A percentile compares a stretch with the other conserved stretches of the same genome.
Conservation (phyloP, 306 rosid species). For the Benincasa hispida region DNA sequence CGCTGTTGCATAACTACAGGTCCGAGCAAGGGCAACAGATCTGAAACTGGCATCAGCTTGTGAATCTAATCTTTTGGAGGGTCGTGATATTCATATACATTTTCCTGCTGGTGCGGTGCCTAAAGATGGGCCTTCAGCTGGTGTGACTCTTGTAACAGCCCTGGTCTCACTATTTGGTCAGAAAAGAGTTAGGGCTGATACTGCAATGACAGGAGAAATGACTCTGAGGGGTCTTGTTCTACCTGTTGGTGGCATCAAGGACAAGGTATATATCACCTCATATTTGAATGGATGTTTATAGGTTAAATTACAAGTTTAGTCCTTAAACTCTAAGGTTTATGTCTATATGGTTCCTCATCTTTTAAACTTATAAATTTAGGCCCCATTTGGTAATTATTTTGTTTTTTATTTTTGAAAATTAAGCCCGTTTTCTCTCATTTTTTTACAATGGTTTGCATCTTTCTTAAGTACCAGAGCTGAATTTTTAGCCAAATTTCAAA, state of each 20-base stretch:
- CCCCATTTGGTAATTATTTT: too few species aligned
- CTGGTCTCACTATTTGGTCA: constrained; percentile 78
- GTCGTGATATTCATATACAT: constrained; percentile 88
- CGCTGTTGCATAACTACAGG: constrained; percentile 17
- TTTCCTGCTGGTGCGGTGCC: constrained; percentile 99
- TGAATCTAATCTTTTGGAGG: constrained; percentile 62
- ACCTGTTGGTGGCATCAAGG: constrained; percentile 98
- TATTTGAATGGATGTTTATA: too few species aligned
- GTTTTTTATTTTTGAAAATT: too few species aligned
- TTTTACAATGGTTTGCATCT: too few species aligned
- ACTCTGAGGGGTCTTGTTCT: constrained; percentile 94
- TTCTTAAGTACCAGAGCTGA: too few species aligned
- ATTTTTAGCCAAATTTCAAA: too few species aligned
- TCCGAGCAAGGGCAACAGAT: constrained; percentile 75
- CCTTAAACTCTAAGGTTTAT: too few species aligned
- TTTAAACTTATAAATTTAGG: too few species aligned
- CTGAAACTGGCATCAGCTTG: constrained; percentile 55
- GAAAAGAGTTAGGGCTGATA: constrained; percentile 78
- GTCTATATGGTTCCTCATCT: too few species aligned
- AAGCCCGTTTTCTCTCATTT: too few species aligned
- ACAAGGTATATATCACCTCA: constrained; percentile 44
- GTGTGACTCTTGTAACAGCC: constrained; percentile 96
- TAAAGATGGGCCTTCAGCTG: constrained; percentile 99
- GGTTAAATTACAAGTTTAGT: too few species aligned
- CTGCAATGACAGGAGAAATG: constrained; percentile 99